A percentile compares a stretch with the other conserved stretches of the same genome.
phyloP scores from a whole-genome alignment of 768 basidiomycete species.

The Kwoniella mangroviensis region DNA sequence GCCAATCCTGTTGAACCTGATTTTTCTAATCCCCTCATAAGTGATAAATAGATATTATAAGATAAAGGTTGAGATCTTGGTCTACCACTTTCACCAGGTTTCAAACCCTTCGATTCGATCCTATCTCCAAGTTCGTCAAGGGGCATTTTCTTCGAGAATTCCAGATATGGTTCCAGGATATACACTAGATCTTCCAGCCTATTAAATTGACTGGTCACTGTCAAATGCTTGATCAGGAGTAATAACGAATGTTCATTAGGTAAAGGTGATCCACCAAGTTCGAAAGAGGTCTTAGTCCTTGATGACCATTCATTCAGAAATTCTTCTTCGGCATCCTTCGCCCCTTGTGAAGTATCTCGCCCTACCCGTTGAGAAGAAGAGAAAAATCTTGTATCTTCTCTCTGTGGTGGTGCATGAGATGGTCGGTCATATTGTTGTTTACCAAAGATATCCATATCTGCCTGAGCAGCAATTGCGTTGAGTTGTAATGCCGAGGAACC shows the following conservation, averaged over 20 bases:
- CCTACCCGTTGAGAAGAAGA: conserved; percentile 4
- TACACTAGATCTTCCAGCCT: conserved; percentile 26
- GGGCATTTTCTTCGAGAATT: conserved; percentile 15
- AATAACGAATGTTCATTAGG: conserved; percentile 18
- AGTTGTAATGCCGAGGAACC: conserved; percentile 24
- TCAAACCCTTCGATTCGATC: conserved; percentile 4
- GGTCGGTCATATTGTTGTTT: conserved; percentile 7
- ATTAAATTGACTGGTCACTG: conserved; percentile 28
- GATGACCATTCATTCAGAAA: not conserved
- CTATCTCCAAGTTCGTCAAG: not conserved
- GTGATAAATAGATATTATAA: conserved; percentile 17
- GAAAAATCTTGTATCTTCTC: conserved; percentile 7
- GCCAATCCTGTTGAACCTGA: conserved; percentile 32
- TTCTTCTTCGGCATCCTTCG: not conserved
- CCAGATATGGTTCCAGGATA: conserved; percentile 33
- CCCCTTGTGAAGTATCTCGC: not conserved
- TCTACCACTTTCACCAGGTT: conserved; percentile 12
- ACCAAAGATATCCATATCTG: conserved; percentile 18
- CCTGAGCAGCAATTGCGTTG: conserved; percentile 26
- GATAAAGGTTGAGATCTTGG: conserved; percentile 18
- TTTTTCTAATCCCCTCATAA: conserved; percentile 33
- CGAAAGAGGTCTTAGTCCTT: not conserved
- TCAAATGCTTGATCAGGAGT: conserved; percentile 25
- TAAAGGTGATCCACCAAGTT: conserved; percentile 3
- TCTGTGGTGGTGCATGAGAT: conserved; percentile 9